phyloP scores from a whole-genome alignment of 2,329 filamentous ascomycete genomes.

The Colletotrichum truncatum region DNA sequence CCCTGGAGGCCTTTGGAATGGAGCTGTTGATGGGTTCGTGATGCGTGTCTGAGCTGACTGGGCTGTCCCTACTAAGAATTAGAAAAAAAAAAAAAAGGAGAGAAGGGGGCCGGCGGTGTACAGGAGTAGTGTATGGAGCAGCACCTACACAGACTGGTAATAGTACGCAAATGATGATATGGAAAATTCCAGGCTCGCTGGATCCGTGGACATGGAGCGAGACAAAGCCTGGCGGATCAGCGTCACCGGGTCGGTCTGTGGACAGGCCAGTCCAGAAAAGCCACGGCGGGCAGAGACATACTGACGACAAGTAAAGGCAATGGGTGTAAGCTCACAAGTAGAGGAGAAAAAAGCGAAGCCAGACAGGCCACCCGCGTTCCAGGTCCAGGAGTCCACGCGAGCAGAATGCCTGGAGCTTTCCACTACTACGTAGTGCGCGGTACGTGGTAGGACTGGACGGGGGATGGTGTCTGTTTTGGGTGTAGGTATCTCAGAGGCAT shows the following conservation, averaged over 20 bases:
- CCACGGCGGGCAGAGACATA: neutral
- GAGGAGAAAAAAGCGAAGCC: neutral
- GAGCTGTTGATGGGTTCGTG: neutral
- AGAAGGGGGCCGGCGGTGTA: neutral
- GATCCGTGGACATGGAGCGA: neutral
- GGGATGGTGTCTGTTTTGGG: neutral
- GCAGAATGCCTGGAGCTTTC: neutral
- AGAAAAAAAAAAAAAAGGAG: neutral
- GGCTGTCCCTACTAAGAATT: neutral
- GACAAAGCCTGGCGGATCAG: too few relatives aligned
- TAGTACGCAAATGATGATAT: too few relatives aligned
- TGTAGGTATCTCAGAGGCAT: neutral
- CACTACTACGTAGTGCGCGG: too few relatives aligned
- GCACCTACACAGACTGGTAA: too few relatives aligned
- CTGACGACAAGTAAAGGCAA: neutral
- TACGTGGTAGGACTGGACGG: too few relatives aligned
- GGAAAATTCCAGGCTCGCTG: slow-evolving; percentile 1
- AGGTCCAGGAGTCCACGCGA: slow-evolving; percentile 13
- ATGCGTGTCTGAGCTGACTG: neutral
- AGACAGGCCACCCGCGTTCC: slow-evolving; percentile 1
- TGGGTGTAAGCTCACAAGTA: neutral
- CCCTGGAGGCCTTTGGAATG: neutral
- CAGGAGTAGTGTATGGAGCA: too few relatives aligned
- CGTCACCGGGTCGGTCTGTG: too few relatives aligned
- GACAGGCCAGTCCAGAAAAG: neutral